Conservation (phyloP, 805 yeast genomes). For the Myxozyma neotropica region DNA sequence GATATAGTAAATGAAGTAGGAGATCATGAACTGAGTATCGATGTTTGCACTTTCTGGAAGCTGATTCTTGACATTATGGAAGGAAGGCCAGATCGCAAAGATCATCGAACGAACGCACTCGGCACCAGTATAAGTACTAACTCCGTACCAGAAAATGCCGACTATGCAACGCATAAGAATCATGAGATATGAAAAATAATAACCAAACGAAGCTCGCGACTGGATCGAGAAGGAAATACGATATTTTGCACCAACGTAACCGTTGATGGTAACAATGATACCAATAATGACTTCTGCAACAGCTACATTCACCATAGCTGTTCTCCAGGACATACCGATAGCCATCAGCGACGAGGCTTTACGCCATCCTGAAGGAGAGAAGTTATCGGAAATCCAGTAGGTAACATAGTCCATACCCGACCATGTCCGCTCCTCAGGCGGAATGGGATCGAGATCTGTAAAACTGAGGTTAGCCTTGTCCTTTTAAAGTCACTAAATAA, state of each 20-base stretch:
- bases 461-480: too few relatives aligned
- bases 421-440: slow-evolving; percentile 49
- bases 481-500: not conserved
- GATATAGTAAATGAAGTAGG: slow-evolving; percentile 36
- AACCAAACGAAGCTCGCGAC: slow-evolving; percentile 79
- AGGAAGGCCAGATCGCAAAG: slow-evolving; percentile 64
- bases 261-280: slow-evolving; percentile 63
- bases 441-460: slow-evolving; percentile 33
- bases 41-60: slow-evolving; percentile 54
- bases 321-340: slow-evolving; percentile 33
- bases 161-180: slow-evolving; percentile 83
- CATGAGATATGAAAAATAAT: slow-evolving; percentile 69
- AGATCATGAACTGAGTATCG: slow-evolving; percentile 36
- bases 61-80: slow-evolving; percentile 48
- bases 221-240: slow-evolving; percentile 86
- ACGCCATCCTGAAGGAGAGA: slow-evolving; percentile 32
- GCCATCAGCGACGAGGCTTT: slow-evolving; percentile 32
- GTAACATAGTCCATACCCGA: slow-evolving; percentile 35
- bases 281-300: slow-evolving; percentile 54
- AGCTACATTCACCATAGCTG: slow-evolving; percentile 28
- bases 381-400: slow-evolving; percentile 32
- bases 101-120: slow-evolving; percentile 79
- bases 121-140: slow-evolving; percentile 83
- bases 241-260: slow-evolving; percentile 77
- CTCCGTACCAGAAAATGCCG: slow-evolving; percentile 87